These are phyloP conservation scores for Colletotrichum zoysiae DNA, from an alignment of 2,329 filamentous ascomycete genomes.

Conservation along the genomic window DNA sequence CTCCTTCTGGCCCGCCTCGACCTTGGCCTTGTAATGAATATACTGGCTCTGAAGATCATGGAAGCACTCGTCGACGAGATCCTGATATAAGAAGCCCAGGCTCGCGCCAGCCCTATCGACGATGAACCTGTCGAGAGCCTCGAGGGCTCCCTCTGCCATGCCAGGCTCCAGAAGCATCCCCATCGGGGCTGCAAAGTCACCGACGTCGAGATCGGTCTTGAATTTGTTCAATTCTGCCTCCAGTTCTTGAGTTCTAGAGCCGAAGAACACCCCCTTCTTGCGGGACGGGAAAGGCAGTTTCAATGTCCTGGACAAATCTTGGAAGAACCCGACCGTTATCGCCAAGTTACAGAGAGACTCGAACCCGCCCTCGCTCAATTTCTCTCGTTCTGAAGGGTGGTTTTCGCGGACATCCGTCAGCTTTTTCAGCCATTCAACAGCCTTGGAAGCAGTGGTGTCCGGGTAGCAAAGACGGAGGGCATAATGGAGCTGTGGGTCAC, in stretches of 20 bases:
- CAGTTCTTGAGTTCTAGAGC: constrained; percentile 50
- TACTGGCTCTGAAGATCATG: constrained; percentile 49
- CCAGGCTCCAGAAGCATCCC: constrained; percentile 57
- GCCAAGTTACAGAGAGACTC: constrained; percentile 54
- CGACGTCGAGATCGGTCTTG: constrained; percentile 54
- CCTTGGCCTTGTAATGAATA: constrained; percentile 43
- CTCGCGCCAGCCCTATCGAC: constrained; percentile 53
- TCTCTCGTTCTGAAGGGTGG: constrained; percentile 51
- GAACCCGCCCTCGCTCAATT: constrained; percentile 50
- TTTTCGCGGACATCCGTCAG: constrained; percentile 53
- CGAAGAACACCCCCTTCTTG: constrained; percentile 56
- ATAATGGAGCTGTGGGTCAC: constrained; percentile 57
- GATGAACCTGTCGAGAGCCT: constrained; percentile 53
- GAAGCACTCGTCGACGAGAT: constrained; percentile 56
- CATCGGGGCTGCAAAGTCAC: constrained; percentile 56
- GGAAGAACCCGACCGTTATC: constrained; percentile 54
- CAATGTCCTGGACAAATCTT: constrained; percentile 51
- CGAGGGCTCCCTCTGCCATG: constrained; percentile 52
- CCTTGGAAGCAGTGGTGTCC: constrained; percentile 51
- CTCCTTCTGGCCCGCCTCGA: constrained; percentile 6
- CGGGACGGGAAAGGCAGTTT: constrained; percentile 54
- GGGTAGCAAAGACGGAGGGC: constrained; percentile 59
- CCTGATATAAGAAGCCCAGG: constrained; percentile 59
- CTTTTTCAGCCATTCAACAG: constrained; percentile 57
- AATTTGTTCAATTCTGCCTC: constrained; percentile 55